Percentiles rank a stretch among this genome's conserved stretches.
Conservation (phyloP, 768 basidiomycete genomes). For the Mrakia hoshinonis region DNA sequence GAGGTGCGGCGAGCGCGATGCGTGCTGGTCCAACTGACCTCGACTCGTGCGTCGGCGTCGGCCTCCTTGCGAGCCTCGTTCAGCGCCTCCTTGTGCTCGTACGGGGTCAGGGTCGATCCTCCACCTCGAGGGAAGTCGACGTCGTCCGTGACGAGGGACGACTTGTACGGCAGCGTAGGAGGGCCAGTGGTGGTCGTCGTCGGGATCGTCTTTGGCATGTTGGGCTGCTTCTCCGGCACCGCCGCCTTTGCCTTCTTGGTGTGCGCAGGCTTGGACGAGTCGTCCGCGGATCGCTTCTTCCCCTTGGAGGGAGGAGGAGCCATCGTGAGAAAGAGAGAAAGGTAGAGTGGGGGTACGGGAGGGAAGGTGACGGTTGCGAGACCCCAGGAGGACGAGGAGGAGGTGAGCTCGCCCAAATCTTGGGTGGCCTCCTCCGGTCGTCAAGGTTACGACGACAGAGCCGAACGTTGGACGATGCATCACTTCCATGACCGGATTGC, state of each 20-base stretch:
- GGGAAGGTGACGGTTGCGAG: not conserved
- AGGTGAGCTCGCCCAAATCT: not conserved
- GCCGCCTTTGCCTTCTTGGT: conserved; percentile 22
- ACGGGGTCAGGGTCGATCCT: conserved; percentile 74
- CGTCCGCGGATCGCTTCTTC: conserved; percentile 26
- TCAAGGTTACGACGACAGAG: no score
- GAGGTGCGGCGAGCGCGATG: no score
- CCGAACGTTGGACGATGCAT: no score
- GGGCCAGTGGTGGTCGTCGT: conserved; percentile 19
- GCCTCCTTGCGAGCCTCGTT: conserved; percentile 80
- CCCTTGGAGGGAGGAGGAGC: conserved; percentile 2
- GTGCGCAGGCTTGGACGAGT: not conserved
- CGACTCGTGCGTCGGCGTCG: conserved; percentile 62
- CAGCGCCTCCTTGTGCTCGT: conserved; percentile 76
- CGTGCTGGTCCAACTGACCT: conserved; percentile 45
- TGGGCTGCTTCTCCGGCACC: not conserved
- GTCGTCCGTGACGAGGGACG: conserved; percentile 49
- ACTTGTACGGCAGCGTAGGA: conserved; percentile 37
- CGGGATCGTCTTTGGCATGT: conserved; percentile 1
- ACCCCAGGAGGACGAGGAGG: no score
- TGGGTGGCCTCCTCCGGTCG: not conserved
- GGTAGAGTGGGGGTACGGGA: not conserved
- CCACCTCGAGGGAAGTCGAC: conserved; percentile 94
- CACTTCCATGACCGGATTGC: no score
- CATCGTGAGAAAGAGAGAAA: not conserved